Percentiles rank a stretch among this genome's conserved stretches.
Evolutionary conservation across 2,329 filamentous ascomycete species (phyloP).

Genomic region (Colletotrichum sp.): DNA sequence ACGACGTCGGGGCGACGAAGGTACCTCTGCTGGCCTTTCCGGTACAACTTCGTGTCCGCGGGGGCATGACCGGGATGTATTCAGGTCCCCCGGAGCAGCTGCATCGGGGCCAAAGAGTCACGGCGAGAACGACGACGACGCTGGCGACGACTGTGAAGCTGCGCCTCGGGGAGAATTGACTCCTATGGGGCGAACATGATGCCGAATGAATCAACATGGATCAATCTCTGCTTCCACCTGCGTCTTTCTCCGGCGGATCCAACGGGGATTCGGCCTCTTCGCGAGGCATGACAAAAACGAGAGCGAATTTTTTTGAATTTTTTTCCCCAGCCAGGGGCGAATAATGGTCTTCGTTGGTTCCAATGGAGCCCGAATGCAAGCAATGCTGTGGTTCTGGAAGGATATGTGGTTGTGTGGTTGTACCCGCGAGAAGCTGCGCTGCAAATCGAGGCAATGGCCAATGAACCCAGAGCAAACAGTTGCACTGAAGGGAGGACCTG

Average conservation of each 20-base stretch:
- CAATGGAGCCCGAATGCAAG: slow-evolving; percentile 2
- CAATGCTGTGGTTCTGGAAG: background rate
- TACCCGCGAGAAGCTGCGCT: background rate
- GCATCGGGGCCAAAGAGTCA: background rate
- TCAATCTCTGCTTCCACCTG: background rate
- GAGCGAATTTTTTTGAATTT: background rate
- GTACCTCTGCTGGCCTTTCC: background rate
- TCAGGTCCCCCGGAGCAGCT: background rate
- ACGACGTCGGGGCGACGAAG: background rate
- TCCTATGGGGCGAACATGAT: slow-evolving; percentile 1
- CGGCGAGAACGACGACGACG: background rate
- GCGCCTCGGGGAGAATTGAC: background rate
- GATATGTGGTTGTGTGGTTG: background rate
- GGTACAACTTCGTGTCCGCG: background rate
- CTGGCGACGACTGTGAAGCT: slow-evolving; percentile 3
- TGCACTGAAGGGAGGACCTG: background rate
- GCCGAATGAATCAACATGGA: slow-evolving; percentile 3
- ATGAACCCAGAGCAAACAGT: background rate
- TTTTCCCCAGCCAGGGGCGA: background rate
- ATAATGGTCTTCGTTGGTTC: background rate
- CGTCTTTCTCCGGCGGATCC: background rate
- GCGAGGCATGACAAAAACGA: background rate
- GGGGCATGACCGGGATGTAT: background rate
- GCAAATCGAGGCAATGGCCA: background rate
- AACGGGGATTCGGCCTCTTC: background rate